Conservation (phyloP, 371 early-diverging fungal species). For the Mortierella sp. region DNA sequence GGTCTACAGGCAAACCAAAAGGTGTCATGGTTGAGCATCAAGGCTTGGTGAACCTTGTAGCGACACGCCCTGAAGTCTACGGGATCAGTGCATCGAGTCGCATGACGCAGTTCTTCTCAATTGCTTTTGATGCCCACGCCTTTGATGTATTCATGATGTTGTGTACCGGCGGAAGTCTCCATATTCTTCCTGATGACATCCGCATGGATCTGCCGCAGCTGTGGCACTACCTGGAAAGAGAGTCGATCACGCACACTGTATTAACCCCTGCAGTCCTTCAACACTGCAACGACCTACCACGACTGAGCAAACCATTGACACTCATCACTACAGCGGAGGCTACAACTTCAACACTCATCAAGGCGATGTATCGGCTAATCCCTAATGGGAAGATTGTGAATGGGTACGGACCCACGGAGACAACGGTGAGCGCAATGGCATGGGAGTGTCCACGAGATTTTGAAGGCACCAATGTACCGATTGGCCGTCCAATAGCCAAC, state of each 20-base stretch:
- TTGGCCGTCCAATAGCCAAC: slow-evolving; percentile 13
- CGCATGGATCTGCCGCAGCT: slow-evolving; percentile 1
- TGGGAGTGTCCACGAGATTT: background rate
- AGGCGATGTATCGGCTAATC: background rate
- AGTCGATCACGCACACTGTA: background rate
- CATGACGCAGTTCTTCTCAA: slow-evolving; percentile 2
- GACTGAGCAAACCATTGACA: background rate
- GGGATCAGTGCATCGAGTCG: slow-evolving; percentile 4
- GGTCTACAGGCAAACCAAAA: slow-evolving; percentile 64
- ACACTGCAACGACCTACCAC: slow-evolving; percentile 4
- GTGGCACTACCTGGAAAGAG: background rate
- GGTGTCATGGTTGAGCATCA: slow-evolving; percentile 56
- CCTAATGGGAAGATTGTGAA: background rate
- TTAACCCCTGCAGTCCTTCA: slow-evolving; percentile 3
- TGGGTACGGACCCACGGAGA: slow-evolving; percentile 22
- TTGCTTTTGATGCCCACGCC: slow-evolving; percentile 12
- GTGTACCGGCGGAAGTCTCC: background rate
- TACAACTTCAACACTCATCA: background rate
- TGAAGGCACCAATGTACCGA: background rate
- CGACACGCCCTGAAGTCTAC: background rate
- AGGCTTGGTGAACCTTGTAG: slow-evolving; percentile 22
- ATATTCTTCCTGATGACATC: background rate
- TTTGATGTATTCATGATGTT: slow-evolving; percentile 1
- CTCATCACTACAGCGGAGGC: slow-evolving; percentile 6
- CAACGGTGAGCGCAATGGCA: background rate